phyloP scores from a whole-genome alignment of 768 basidiomycete genomes.

The Floccularia luteovirens region DNA sequence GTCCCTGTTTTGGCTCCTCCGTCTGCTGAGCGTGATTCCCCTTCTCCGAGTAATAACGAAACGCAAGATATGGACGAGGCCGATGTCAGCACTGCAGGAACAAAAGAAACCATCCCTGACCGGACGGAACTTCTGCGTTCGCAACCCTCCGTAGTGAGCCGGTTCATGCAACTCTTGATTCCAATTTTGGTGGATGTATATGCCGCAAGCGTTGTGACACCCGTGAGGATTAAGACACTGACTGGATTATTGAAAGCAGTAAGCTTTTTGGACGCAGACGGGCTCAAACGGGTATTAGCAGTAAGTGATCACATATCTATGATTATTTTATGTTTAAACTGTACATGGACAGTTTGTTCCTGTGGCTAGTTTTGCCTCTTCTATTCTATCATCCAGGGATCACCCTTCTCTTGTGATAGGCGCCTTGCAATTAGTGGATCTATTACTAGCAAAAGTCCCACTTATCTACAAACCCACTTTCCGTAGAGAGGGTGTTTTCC shows the following conservation, averaged over 20 bases:
- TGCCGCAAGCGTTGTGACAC: constrained; percentile 88
- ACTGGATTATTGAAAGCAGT: constrained; percentile 87
- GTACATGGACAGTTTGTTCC: constrained; percentile 70
- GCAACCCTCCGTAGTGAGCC: constrained; percentile 67
- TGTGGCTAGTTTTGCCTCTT: constrained; percentile 90
- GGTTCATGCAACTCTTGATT: constrained; percentile 83
- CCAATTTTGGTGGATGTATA: constrained; percentile 98
- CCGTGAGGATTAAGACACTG: constrained; percentile 84
- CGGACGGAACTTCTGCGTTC: constrained; percentile 72
- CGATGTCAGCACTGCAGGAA: constrained; percentile 21
- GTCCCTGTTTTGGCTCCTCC: constrained; percentile 16
- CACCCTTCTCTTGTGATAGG: constrained; percentile 81
- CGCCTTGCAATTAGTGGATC: constrained; percentile 89
- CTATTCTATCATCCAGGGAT: constrained; percentile 89
- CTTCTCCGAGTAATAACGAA: constrained; percentile 15
- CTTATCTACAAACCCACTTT: constrained; percentile 83
- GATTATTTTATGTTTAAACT: constrained; percentile 4
- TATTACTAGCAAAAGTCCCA: constrained; percentile 80
- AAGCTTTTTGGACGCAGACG: constrained; percentile 76
- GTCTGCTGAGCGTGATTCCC: constrained; percentile 18
- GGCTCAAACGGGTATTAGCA: constrained; percentile 67
- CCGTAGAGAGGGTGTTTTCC: constrained; percentile 92
- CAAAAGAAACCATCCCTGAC: constrained; percentile 34
- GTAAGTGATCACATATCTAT: constrained; percentile 35
- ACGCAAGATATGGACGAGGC: constrained; percentile 32